These are phyloP conservation scores for Carpinus viminea DNA, from an alignment of 306 rosid genomes.

Conservation along the genomic window DNA sequence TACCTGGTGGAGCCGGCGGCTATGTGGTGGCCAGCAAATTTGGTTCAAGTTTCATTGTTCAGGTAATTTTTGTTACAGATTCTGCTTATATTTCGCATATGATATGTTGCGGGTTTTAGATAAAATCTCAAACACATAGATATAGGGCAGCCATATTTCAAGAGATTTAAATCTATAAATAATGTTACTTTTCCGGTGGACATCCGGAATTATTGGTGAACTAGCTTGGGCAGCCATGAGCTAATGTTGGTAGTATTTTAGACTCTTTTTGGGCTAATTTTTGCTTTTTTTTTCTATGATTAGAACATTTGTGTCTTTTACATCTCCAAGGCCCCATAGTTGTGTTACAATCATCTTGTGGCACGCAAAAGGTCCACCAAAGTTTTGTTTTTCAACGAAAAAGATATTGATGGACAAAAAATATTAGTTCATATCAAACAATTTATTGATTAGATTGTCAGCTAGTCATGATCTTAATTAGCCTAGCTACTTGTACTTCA, in stretches of 20 bases:
- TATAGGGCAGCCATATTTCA: too few species aligned
- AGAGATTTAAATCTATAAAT: neutral
- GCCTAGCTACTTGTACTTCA: too few species aligned
- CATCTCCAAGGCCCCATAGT: too few species aligned
- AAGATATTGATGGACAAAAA: neutral
- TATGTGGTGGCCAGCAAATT: slow-evolving; percentile 99
- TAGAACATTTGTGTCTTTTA: too few species aligned
- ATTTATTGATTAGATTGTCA: too few species aligned
- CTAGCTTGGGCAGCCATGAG: neutral
- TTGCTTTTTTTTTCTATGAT: too few species aligned
- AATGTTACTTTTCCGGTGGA: neutral
- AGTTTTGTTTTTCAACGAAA: neutral
- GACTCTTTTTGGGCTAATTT: neutral
- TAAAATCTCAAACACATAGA: too few species aligned
- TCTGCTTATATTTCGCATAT: too few species aligned
- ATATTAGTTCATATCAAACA: neutral
- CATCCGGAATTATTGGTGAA: neutral
- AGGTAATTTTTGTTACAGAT: slow-evolving; percentile 37
- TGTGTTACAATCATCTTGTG: neutral
- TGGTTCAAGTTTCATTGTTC: slow-evolving; percentile 97
- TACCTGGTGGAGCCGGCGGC: slow-evolving; percentile 90
- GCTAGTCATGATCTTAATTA: too few species aligned
- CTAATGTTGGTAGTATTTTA: neutral
- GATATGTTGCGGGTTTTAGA: too few species aligned
- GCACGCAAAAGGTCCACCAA: neutral